Conservation (phyloP, 2,329 filamentous ascomycete genomes). For the Arachnomyces sp. region DNA sequence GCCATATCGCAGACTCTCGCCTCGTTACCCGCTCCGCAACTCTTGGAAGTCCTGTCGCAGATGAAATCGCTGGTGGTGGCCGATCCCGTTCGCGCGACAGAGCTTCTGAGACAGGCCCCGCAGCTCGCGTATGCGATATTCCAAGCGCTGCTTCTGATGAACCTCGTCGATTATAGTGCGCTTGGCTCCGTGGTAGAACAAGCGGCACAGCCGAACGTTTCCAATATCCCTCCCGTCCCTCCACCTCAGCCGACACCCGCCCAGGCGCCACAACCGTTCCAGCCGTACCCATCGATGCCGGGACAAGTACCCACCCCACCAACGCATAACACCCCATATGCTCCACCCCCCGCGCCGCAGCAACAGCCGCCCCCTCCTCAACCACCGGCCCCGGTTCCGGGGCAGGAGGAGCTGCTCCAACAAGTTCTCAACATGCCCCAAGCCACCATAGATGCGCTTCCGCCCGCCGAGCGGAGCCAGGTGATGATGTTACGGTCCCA, state of each 20-base stretch:
- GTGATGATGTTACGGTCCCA: conserved; percentile 67
- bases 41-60: conserved; percentile 86
- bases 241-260: conserved; percentile 27
- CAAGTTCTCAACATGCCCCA: conserved; percentile 75
- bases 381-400: conserved; percentile 38
- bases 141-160: conserved; percentile 86
- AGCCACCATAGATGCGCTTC: conserved; percentile 68
- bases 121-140: conserved; percentile 94
- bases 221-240: conserved; percentile 27
- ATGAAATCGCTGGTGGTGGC: conserved; percentile 84
- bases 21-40: conserved; percentile 74
- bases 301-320: conserved; percentile 48
- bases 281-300: conserved; percentile 29
- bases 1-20: conserved; percentile 87
- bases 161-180: conserved; percentile 76
- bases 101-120: conserved; percentile 78
- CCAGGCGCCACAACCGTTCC: conserved; percentile 28
- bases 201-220: conserved; percentile 35
- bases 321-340: conserved; percentile 33
- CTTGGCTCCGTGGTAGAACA: conserved; percentile 72
- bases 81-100: conserved; percentile 74
- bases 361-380: conserved; percentile 33
- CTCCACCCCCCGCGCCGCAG: conserved; percentile 38
- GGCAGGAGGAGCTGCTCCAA: conserved; percentile 66
- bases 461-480: conserved; percentile 66